Base-by-base conservation (phyloP, 2,329 filamentous ascomycete species). In the Pezicula carpinea region DNA sequence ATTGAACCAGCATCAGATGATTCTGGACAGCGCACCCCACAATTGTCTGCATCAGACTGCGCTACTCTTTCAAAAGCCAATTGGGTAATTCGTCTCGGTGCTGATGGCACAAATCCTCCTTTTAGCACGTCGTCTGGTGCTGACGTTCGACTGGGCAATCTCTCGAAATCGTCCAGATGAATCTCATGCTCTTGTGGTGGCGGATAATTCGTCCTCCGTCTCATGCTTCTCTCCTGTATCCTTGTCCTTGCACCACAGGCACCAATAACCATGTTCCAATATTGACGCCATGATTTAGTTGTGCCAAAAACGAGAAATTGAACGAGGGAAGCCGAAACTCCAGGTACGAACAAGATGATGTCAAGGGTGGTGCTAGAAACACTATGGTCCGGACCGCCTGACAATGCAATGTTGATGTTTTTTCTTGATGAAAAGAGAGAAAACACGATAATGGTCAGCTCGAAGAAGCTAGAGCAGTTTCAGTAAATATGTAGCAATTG, bases 291-390 rank as follows among this genome's bases (percentile, higher is more conserved):
- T 5, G 60, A 63, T 47, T 65, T 64, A 2, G 67, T 69, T 1
- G 69, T 72, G 7, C 69, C 69, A 47, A 72, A 71, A 3, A 72
- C 64, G 35, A 69, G 45, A 33, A 71, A 72, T 3, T 57, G 54
- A 4, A 69, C 55, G 2, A 69, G 51, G 15, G 62, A 62, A 5
- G 65, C 62, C 8, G 67, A 60, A 0, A 67, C 66, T 14, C 67
- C 69, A 3, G 69, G 69, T 1, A 67, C 56, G 45, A 70, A 71
- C 5, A 68, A 53, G 0, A 63, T 21, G 31, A 67, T 59, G 33
- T 68, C 64, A 5, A 43, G 42, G 1, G 56, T 62, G 2, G 67
- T 63, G 19, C 59, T 54, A 5, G 36, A 46, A 3, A 59, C 43
- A 40, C 61, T 65, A 18, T 69, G 53, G 46, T 74, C 61, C 1